These are phyloP conservation scores for Microcyclospora tardicrescens DNA, from an alignment of 2,329 filamentous ascomycete genomes.

Conservation along the genomic window DNA sequence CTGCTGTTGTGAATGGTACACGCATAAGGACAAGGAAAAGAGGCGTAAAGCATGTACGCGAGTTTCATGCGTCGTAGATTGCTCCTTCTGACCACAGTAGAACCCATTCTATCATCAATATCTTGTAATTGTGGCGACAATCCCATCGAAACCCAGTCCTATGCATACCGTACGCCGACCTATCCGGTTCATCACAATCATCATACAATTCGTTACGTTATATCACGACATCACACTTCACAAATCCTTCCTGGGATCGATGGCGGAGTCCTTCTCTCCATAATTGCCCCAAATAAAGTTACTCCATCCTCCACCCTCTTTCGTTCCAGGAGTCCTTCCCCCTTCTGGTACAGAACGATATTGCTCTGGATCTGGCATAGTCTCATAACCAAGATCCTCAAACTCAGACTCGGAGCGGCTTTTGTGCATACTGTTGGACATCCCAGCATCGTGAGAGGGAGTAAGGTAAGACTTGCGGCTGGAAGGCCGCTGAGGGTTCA, in stretches of 20 bases:
- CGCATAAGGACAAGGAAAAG: too few species aligned
- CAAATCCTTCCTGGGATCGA: slow-evolving; percentile 19
- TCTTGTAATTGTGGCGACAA: too few species aligned
- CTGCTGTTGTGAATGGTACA: too few species aligned
- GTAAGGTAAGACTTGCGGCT: slow-evolving; percentile 18
- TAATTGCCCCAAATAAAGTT: slow-evolving; percentile 27
- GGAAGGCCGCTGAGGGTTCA: slow-evolving; percentile 11
- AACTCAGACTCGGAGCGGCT: slow-evolving; percentile 81
- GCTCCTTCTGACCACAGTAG: too few species aligned
- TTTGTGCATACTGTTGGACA: slow-evolving; percentile 51
- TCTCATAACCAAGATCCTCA: slow-evolving; percentile 38
- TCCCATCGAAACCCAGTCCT: too few species aligned
- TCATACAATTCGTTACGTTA: too few species aligned
- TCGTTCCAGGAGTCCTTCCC: slow-evolving; percentile 1
- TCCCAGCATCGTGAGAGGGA: slow-evolving; percentile 11
- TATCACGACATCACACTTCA: slow-evolving; percentile 1
- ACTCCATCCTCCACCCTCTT: slow-evolving; percentile 17
- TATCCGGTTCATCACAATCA: too few species aligned
- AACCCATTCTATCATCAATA: too few species aligned
- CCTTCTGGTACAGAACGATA: slow-evolving; percentile 8
- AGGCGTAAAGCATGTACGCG: too few species aligned
- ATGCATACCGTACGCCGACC: too few species aligned
- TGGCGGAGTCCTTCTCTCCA: slow-evolving; percentile 23
- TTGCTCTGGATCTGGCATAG: slow-evolving; percentile 24
- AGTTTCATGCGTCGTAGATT: too few species aligned